These are phyloP conservation scores for Friedmanniomyces simplex DNA, from an alignment of 495 filamentous ascomycete species.

Conservation along the genomic window DNA sequence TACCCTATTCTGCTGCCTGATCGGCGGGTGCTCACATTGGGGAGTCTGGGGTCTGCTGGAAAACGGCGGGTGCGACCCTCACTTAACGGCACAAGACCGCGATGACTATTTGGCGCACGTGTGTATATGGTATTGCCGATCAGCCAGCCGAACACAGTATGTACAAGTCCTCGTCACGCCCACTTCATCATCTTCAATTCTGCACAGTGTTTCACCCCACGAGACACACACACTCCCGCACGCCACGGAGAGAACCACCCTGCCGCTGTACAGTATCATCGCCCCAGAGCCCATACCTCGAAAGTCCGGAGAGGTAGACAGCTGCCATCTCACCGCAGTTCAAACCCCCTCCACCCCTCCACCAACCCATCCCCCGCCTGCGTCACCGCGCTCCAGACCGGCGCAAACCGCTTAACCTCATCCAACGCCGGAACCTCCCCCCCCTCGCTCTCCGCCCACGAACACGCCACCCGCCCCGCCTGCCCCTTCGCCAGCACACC, in stretches of 20 bases:
- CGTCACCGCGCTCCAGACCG: slow-evolving; percentile 64
- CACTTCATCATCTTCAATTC: too few relatives aligned
- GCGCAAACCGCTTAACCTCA: slow-evolving; percentile 64
- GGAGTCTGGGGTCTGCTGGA: too few relatives aligned
- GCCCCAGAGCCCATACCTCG: too few relatives aligned
- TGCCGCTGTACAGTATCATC: too few relatives aligned
- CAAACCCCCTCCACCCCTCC: slow-evolving; percentile 52
- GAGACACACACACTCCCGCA: too few relatives aligned
- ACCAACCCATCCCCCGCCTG: slow-evolving; percentile 74
- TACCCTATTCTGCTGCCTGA: neutral
- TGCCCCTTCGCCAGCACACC: slow-evolving; percentile 39
- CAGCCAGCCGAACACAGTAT: neutral
- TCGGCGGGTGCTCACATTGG: neutral
- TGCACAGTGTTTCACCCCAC: too few relatives aligned
- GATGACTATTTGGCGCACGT: too few relatives aligned
- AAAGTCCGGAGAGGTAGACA: neutral
- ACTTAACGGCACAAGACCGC: too few relatives aligned
- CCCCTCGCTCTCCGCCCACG: slow-evolving; percentile 75
- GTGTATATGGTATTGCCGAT: neutral
- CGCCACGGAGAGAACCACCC: too few relatives aligned
- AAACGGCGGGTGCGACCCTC: too few relatives aligned
- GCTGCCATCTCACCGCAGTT: slow-evolving; percentile 3
- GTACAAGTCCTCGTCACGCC: neutral
- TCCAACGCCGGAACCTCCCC: slow-evolving; percentile 76
- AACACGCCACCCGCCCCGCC: slow-evolving; percentile 62